These are phyloP conservation scores for Cyclotella sp. DNA, from an alignment of 108 stramenopile genomes.

Conservation along the genomic window DNA sequence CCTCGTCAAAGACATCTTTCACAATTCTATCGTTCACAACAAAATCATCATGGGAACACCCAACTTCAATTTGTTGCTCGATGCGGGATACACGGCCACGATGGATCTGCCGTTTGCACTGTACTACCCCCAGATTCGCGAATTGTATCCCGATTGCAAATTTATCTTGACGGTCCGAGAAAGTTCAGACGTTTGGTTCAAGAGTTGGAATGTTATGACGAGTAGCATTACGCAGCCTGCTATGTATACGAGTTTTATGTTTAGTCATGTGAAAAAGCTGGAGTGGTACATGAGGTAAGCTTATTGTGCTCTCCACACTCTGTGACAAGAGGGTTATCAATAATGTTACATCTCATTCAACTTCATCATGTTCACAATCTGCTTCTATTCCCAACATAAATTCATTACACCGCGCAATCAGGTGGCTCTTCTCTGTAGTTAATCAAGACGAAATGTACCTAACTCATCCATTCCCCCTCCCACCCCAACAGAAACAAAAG, in stretches of 20 bases:
- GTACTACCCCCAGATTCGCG: conserved; percentile 68
- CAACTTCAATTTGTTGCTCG: conserved; percentile 59
- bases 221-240: conserved; percentile 68
- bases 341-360: neutral
- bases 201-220: conserved; percentile 72
- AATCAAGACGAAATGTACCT: conserved; percentile 72
- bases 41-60: conserved; percentile 58
- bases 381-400: neutral
- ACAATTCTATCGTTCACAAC: conserved; percentile 55
- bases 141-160: conserved; percentile 79
- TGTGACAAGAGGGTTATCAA: no score
- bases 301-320: no score
- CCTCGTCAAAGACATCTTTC: conserved; percentile 63
- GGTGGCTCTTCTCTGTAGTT: conserved; percentile 78
- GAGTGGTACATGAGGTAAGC: conserved; percentile 64
- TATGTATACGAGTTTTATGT: conserved; percentile 50
- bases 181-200: conserved; percentile 78
- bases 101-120: conserved; percentile 81
- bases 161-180: conserved; percentile 81
- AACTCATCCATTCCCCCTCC: conserved; percentile 55
- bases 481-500: conserved; percentile 61
- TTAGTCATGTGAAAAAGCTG: conserved; percentile 61
- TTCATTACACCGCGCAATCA: neutral
- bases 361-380: neutral
- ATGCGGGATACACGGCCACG: conserved; percentile 67